phyloP scores from a whole-genome alignment of 345 rosid genomes.

The Sisymbrium irio region DNA sequence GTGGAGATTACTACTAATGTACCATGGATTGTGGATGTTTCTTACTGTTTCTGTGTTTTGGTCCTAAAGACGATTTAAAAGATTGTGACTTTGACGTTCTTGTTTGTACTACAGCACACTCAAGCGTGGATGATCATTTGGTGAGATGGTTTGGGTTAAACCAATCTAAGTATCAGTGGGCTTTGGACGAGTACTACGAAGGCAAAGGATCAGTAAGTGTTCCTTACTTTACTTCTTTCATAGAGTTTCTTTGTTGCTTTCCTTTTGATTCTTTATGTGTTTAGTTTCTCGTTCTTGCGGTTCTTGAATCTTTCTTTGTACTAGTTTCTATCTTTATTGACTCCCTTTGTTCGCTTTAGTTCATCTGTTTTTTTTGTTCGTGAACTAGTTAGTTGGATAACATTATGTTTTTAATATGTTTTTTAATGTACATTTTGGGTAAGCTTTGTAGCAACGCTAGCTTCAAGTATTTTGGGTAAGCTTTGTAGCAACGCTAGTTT shows the following conservation, averaged over 20 bases:
- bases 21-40: background rate
- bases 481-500: constrained; percentile 21
- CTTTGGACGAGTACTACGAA: constrained; percentile 87
- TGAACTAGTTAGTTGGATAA: background rate
- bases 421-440: constrained; percentile 6
- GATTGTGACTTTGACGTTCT: background rate
- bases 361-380: background rate
- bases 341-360: background rate
- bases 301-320: background rate
- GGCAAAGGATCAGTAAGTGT: constrained; percentile 73
- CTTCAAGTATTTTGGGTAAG: constrained; percentile 10
- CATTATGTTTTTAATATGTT: background rate
- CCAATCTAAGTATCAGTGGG: constrained; percentile 99
- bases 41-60: background rate
- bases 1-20: background rate
- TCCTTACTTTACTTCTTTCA: background rate
- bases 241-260: background rate
- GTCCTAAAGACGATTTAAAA: background rate
- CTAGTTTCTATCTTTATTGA: background rate
- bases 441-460: constrained; percentile 18
- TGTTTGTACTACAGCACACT: constrained; percentile 58
- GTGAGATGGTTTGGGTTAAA: constrained; percentile 99
- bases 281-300: background rate
- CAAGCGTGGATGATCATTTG: constrained; percentile 93
- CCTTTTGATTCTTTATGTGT: background rate